Evolutionary conservation across 2,329 filamentous ascomycete genomes (phyloP), one percentile per base, ranked within the genome.

Genomic region (Juglanconis juglandina): DNA sequence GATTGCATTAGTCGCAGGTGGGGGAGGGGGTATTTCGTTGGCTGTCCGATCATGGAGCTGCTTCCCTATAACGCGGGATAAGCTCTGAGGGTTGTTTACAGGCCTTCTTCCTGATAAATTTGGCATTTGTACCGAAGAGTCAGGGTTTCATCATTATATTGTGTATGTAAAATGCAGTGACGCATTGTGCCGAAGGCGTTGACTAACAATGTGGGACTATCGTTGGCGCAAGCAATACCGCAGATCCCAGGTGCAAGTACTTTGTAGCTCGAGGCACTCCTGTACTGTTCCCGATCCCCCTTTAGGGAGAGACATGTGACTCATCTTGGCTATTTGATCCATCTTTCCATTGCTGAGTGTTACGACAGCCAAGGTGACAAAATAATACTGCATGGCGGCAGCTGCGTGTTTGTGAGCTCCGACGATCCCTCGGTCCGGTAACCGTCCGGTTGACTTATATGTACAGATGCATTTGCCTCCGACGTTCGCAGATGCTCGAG

Each of bases 101-200:
- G 4, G 65, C 53, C 13, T 70, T 63, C 0, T 47, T 32, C 8
- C 56, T 65, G 34, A 78, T 68, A 34, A 69, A 73, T 57, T 64
- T 71, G 34, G 69, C 71, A 39, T 73, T 75, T 71, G 13, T 70
- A 32, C 2, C 32, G 5, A 3, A 2, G 10, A 4, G 1, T 50
- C 7, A 50, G 13, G 7, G 5, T 17, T 5, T 3, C 7, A 17
- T 8, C 33, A n/a, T 8, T 2, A 2, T n/a, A n/a, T 6, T 1
- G 3, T 9, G 9, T 13, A 3, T 17, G 3, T 4, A 9, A 69
- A 74, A 67, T 65, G 79, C 79, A 79, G 55, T 75, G 80, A 1
- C 75, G 70, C 34, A 81, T 78, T 13, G 79, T 78, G 0, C 79
- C 79, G 64, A 81, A 81, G 3, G 76, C 71, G 60, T 81, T 81